These are phyloP conservation scores for Suillus americanus DNA, from an alignment of 768 basidiomycete species.

Conservation along the genomic window DNA sequence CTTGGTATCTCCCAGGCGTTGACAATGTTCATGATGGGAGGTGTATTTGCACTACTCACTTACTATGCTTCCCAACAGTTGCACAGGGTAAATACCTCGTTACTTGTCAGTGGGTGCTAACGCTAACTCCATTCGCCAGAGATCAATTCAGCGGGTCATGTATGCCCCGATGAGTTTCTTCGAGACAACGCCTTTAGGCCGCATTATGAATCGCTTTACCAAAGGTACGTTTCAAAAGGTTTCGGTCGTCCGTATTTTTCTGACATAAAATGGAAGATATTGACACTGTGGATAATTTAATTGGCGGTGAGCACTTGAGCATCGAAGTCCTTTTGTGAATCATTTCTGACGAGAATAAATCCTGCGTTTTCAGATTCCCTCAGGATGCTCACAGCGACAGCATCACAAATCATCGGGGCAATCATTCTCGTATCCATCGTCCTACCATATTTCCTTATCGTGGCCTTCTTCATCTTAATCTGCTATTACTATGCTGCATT, in stretches of 20 bases:
- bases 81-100: constrained; percentile 47
- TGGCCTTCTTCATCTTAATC: constrained; percentile 55
- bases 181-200: constrained; percentile 85
- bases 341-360: neutral
- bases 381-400: constrained; percentile 68
- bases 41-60: constrained; percentile 61
- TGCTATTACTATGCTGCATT: constrained; percentile 70
- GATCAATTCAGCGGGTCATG: constrained; percentile 68
- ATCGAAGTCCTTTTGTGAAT: constrained; percentile 3
- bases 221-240: constrained; percentile 53
- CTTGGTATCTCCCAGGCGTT: constrained; percentile 73
- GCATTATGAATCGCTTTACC: constrained; percentile 89
- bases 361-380: constrained; percentile 50
- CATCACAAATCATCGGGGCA: constrained; percentile 68
- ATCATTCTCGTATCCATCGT: constrained; percentile 77
- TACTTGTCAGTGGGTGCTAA: neutral
- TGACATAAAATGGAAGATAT: constrained; percentile 45
- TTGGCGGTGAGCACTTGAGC: constrained; percentile 39
- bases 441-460: constrained; percentile 84
- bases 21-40: constrained; percentile 66
- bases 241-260: neutral
- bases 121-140: constrained; percentile 30
- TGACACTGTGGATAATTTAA: constrained; percentile 76
- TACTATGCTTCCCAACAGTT: constrained; percentile 75
- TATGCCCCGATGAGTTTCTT: constrained; percentile 90